Base-by-base conservation (phyloP, 225 moss, liverwort and hornwort genomes). In the Thuidium tamariscinum region DNA sequence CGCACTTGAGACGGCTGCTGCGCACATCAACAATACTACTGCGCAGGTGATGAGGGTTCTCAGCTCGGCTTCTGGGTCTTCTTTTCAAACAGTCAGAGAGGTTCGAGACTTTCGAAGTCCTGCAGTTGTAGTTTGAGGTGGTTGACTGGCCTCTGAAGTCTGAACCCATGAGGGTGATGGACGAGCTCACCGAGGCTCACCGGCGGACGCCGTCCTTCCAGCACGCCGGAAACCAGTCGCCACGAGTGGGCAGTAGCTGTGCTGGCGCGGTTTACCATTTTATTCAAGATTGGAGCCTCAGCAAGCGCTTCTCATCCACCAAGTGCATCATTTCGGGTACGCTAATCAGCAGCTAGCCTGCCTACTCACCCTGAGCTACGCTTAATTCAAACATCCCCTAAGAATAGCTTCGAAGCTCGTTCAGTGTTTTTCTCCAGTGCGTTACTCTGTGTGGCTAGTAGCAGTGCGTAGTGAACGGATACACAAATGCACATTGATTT, bases 311-410 rank as follows among this genome's bases (percentile, higher is more conserved):
- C 57, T 92, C 95, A 44, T 95, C 97, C 55, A 90, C 95, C 29
- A 97, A 93, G 91, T 95, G 94, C 66, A 95, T 97, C 29, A 88
- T 94, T 30, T 94, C 95, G 94, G 97, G 97, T 96, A 89, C 55
- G 83, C 41, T 16, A 29, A 9, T 74, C 32, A 55, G 13, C 25
- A 30, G 12, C 32, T 69, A 77, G 39, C 39, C 56, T 55, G 42
- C 56, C 15, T 76, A 60, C 55, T 15, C 13, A 20, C 19, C 22
- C 37, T 9, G n/a, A 55, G 48, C 61, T 52, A 60, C 21, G 2
- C 23, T 65, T 42, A 13, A 76, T 36, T 44, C 16, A 12, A 51
- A 39, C 5, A 29, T 36, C 14, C 17, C 5, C 7, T 29, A n/a
- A 25, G 64, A 36, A 1, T n/a, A 82, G 71, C 19, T 21, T 29